These are phyloP conservation scores for Avena atlantica DNA, from an alignment of 176 grass and related monocot species.

Conservation along the genomic window DNA sequence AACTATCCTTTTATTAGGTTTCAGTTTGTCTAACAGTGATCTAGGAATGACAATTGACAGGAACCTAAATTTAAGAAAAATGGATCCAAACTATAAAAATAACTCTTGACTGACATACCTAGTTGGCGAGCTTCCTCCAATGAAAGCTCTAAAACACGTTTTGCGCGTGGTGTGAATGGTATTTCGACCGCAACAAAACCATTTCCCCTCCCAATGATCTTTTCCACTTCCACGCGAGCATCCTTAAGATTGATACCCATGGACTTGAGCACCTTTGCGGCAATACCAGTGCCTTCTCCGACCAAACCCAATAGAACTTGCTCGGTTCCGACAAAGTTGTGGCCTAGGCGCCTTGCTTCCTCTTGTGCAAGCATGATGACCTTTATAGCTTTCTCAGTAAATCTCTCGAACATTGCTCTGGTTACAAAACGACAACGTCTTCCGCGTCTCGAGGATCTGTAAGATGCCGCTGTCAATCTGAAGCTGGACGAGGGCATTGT, in stretches of 20 bases:
- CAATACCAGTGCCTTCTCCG: conserved; percentile 90
- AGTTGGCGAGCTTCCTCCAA: conserved; percentile 93
- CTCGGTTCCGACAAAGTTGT: conserved; percentile 94
- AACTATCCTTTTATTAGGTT: conserved; percentile 3
- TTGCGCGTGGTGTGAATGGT: conserved; percentile 90
- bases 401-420: conserved; percentile 85
- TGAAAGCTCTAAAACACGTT: conserved; percentile 84
- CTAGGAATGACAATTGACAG: background rate
- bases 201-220: conserved; percentile 91
- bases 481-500: conserved; percentile 39
- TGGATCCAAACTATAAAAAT: background rate
- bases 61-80: conserved; percentile 30
- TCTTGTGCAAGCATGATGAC: conserved; percentile 98
- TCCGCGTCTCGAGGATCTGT: conserved; percentile 43
- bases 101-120: conserved; percentile 54
- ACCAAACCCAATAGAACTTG: conserved; percentile 93
- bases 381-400: conserved; percentile 94
- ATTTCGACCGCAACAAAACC: conserved; percentile 97
- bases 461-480: conserved; percentile 51
- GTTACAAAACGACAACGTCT: conserved; percentile 48
- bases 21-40: conserved; percentile 6
- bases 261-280: conserved; percentile 97
- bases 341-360: conserved; percentile 86
- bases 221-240: conserved; percentile 93
- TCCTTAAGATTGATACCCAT: conserved; percentile 99